Evolutionary conservation across 1,284 basidiomycete species (phyloP), one percentile per base, ranked within the genome.

Genomic region (Microbotryomycetes sp.): DNA sequence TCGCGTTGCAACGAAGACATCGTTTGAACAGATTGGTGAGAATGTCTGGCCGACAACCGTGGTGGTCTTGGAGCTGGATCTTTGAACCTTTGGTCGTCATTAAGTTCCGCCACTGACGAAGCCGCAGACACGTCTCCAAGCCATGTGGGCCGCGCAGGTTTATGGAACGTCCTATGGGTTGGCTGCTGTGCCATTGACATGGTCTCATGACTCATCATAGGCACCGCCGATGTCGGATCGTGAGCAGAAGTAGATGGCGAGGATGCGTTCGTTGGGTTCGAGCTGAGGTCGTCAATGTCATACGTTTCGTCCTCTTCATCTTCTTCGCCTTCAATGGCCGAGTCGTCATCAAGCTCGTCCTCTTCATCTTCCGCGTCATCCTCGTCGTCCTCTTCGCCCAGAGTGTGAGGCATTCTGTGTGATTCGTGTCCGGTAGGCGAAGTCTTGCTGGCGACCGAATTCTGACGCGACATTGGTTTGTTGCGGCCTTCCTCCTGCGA

Each of bases 201-300:
- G 7, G 31, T 32, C 7, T 9, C 9, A 42, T 42, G 36, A 42
- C 36, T 42, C 36, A 42, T 42, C 36, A 42, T 9, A 9, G 54
- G 54, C 12, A 47, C 25, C 22, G 54, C 26, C 32, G 54, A 22
- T 36, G 54, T 42, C 55, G 55, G 28, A 49, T 49, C 55, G 45
- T 22, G 49, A 12, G 46, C 36, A 15, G 7, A 23, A 1, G 25
- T 19, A 6, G 25, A 28, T 6, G 50, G 50, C n/a, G 50, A 52
- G 9, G 50, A 52, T 12, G 25, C 30, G 12, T 25, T 30, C 9
- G 50, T 52, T 29, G 25, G 50, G 9, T 52, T 52, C 50, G 50
- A 52, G 2, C 26, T 26, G 12, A 50, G 49, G 49, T 94, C 91
- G 71, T 92, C 88, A 60, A 94, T 94, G 74, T 96, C 92, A 74